phyloP scores from a whole-genome alignment of 2,329 filamentous ascomycete species.

The Bisporella sp. region DNA sequence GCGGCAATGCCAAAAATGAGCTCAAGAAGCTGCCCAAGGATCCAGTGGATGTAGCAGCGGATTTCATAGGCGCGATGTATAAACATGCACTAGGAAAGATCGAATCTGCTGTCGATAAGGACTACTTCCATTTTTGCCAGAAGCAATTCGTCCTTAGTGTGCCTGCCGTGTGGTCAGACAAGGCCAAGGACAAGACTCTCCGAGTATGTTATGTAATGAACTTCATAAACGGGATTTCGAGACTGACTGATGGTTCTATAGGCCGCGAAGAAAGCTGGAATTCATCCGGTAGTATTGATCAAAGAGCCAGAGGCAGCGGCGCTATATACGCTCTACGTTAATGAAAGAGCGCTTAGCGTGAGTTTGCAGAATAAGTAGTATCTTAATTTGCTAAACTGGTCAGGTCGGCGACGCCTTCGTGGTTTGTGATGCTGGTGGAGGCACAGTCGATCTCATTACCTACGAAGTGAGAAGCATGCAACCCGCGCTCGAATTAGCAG shows the following conservation, averaged over 20 bases:
- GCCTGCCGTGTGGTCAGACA: background rate
- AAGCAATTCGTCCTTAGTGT: background rate
- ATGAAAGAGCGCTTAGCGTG: background rate
- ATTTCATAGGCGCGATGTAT: constrained; percentile 28
- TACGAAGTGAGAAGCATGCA: constrained; percentile 50
- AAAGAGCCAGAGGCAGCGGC: constrained; percentile 8
- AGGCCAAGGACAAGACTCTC: constrained; percentile 16
- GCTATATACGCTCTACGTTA: constrained; percentile 5
- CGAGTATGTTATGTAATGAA: no score
- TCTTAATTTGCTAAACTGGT: constrained; percentile 1
- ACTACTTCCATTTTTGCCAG: background rate
- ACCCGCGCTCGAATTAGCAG: constrained; percentile 17
- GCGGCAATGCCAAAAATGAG: constrained; percentile 17
- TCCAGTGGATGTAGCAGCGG: constrained; percentile 40
- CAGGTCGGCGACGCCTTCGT: constrained; percentile 26
- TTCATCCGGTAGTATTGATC: constrained; percentile 5
- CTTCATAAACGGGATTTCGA: no score
- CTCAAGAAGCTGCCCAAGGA: constrained; percentile 36
- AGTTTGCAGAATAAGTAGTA: no score
- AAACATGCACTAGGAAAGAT: no score
- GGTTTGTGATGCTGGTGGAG: constrained; percentile 46
- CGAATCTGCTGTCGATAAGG: no score
- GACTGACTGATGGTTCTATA: background rate
- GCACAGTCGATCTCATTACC: constrained; percentile 64
- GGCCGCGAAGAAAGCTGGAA: constrained; percentile 6